A percentile compares a stretch with the other conserved stretches of the same genome.
phyloP scores from a whole-genome alignment of 768 basidiomycete species.

The Termitomyces sp. region DNA sequence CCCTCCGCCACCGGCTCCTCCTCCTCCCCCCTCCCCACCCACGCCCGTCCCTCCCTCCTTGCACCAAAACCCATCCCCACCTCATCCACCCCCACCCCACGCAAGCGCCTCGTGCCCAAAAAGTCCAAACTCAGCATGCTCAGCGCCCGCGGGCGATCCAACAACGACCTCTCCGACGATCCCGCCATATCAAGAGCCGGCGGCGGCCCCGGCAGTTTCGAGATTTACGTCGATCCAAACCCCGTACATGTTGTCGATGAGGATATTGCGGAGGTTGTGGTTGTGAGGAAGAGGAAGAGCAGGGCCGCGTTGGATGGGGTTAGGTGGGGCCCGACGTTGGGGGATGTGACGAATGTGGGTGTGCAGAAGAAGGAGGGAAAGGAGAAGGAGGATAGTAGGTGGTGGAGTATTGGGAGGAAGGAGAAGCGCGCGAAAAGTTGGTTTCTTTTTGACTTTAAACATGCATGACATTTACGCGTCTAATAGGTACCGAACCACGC shows the following conservation, averaged over 20 bases:
- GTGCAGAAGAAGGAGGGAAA: slow-evolving; percentile 20
- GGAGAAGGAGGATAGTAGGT: slow-evolving; percentile 43
- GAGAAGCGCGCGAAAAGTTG: slow-evolving; percentile 42
- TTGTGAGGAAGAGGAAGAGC: slow-evolving; percentile 77
- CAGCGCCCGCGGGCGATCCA: slow-evolving; percentile 20
- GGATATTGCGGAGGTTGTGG: slow-evolving; percentile 63
- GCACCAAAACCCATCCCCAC: slow-evolving; percentile 21
- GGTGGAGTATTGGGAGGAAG: slow-evolving; percentile 80
- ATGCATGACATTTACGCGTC: too few species aligned
- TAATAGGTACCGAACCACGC: slow-evolving; percentile 36
- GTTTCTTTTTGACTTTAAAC: too few species aligned
- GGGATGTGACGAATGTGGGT: slow-evolving; percentile 57
- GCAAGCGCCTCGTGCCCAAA: slow-evolving; percentile 63
- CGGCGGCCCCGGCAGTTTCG: too few species aligned
- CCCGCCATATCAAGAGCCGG: too few species aligned
- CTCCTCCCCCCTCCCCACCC: background rate
- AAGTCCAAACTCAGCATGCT: slow-evolving; percentile 59
- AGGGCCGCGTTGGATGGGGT: slow-evolving; percentile 56
- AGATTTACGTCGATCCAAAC: slow-evolving; percentile 65
- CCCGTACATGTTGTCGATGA: slow-evolving; percentile 32
- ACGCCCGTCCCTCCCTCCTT: slow-evolving; percentile 14
- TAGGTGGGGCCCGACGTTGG: slow-evolving; percentile 40
- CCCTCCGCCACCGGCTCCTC: slow-evolving; percentile 47
- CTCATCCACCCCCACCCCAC: slow-evolving; percentile 17
- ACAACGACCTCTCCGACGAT: background rate